Percentiles rank a stretch among this genome's conserved stretches.
Conservation (phyloP, 257 asterid species). For the Osmanthus fragrans region DNA sequence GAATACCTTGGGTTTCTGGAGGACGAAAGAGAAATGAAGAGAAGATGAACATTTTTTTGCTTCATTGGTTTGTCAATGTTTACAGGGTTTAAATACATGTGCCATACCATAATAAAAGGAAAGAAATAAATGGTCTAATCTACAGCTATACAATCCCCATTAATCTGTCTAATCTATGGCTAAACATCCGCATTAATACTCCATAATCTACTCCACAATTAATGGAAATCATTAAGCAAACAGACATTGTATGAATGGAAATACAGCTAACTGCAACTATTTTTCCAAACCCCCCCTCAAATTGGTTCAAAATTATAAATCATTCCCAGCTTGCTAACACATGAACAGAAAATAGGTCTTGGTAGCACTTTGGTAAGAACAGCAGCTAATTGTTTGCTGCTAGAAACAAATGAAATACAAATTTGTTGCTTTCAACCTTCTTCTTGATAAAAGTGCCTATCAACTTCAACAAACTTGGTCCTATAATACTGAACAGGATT, state of each 20-base stretch:
- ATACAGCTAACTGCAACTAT: too few species aligned
- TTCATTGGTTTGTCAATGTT: neutral
- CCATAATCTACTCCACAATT: neutral
- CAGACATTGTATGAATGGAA: too few species aligned
- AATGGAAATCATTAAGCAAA: neutral
- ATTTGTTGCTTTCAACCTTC: neutral
- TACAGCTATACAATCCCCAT: neutral
- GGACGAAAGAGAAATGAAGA: too few species aligned
- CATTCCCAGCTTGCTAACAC: neutral
- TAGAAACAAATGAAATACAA: neutral
- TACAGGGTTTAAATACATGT: neutral
- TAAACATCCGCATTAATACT: neutral
- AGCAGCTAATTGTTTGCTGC: neutral
- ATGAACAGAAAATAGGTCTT: neutral
- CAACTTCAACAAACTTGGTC: neutral
- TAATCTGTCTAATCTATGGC: neutral
- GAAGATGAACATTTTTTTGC: neutral
- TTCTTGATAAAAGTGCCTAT: neutral
- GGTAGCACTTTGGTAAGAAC: neutral
- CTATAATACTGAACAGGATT: neutral
- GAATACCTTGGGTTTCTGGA: neutral
- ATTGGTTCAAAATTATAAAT: neutral
- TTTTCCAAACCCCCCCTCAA: neutral
- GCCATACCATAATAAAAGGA: neutral
- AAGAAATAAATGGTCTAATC: neutral